Evolutionary conservation across 805 yeast species (phyloP).

Genomic region (Saccharomycopsis sp.): DNA sequence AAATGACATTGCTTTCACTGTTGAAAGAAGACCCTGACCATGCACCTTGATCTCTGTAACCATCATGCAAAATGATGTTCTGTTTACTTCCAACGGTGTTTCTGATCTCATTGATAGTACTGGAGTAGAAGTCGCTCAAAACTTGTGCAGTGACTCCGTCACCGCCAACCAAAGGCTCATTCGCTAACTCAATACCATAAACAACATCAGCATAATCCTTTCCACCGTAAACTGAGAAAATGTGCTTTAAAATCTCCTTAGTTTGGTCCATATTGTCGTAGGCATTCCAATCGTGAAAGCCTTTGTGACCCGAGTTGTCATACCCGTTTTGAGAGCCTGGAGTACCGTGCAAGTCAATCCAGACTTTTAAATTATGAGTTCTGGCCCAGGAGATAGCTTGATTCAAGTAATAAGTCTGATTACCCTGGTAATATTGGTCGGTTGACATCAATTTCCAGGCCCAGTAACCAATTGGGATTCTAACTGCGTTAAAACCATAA

Average conservation of each 20-base stretch:
- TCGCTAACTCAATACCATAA: slow-evolving; percentile 61
- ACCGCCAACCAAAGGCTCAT: slow-evolving; percentile 62
- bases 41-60: slow-evolving; percentile 47
- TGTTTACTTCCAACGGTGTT: slow-evolving; percentile 39
- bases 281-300: slow-evolving; percentile 36
- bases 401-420: slow-evolving; percentile 54
- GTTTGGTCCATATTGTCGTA: slow-evolving; percentile 43
- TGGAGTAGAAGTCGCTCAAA: slow-evolving; percentile 50
- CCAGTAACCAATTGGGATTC: slow-evolving; percentile 82
- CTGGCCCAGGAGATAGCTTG: slow-evolving; percentile 67
- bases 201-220: slow-evolving; percentile 45
- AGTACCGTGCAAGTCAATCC: slow-evolving; percentile 74
- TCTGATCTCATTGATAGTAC: slow-evolving; percentile 63
- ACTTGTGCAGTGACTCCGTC: slow-evolving; percentile 40
- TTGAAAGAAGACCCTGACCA: slow-evolving; percentile 38
- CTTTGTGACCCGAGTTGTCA: slow-evolving; percentile 69
- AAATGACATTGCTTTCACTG: slow-evolving; percentile 48
- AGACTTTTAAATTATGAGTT: slow-evolving; percentile 51
- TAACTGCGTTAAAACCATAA: slow-evolving; percentile 58
- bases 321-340: slow-evolving; percentile 87
- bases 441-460: slow-evolving; percentile 35
- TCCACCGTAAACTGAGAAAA: slow-evolving; percentile 49
- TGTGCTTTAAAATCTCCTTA: slow-evolving; percentile 40
- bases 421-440: slow-evolving; percentile 60
- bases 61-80: slow-evolving; percentile 61